Evolutionary conservation across 2,329 filamentous ascomycete genomes (phyloP).

Genomic region (Aspergillus sp.): DNA sequence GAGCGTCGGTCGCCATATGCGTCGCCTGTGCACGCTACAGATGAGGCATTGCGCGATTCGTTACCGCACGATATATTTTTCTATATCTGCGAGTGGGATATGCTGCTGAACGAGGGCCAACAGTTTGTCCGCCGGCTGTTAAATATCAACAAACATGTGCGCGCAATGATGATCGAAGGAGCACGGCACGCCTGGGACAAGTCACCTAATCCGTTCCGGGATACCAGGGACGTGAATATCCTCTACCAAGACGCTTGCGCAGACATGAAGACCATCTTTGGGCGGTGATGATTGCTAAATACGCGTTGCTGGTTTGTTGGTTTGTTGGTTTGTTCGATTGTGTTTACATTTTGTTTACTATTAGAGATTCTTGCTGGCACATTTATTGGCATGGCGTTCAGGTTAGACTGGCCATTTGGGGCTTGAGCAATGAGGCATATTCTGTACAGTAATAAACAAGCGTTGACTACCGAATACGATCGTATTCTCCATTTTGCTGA

Average conservation of each 20-base stretch:
- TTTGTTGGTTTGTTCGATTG: background rate
- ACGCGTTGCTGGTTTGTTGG: background rate
- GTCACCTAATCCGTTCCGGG: slow-evolving; percentile 48
- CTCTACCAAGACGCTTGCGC: slow-evolving; percentile 46
- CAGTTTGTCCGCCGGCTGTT: slow-evolving; percentile 44
- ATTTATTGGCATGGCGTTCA: slow-evolving; percentile 1
- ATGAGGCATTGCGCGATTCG: slow-evolving; percentile 52
- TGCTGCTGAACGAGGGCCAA: slow-evolving; percentile 62
- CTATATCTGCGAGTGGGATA: slow-evolving; percentile 66
- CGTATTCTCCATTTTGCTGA: background rate
- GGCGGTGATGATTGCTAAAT: slow-evolving; percentile 10
- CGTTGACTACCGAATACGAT: background rate
- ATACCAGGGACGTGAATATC: slow-evolving; percentile 43
- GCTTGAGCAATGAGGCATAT: background rate
- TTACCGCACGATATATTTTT: slow-evolving; percentile 62
- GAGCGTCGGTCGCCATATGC: slow-evolving; percentile 59
- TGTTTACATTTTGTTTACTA: background rate
- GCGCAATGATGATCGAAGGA: slow-evolving; percentile 47
- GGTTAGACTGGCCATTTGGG: background rate
- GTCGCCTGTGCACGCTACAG: slow-evolving; percentile 57
- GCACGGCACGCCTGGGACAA: slow-evolving; percentile 52
- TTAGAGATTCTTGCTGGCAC: slow-evolving; percentile 4
- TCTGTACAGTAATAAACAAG: background rate
- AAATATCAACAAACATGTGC: slow-evolving; percentile 44
- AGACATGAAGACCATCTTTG: slow-evolving; percentile 45